A percentile compares a stretch with the other conserved stretches of the same genome.
Conservation (phyloP, 2,329 filamentous ascomycete species). For the Acrocalymma vagum region DNA sequence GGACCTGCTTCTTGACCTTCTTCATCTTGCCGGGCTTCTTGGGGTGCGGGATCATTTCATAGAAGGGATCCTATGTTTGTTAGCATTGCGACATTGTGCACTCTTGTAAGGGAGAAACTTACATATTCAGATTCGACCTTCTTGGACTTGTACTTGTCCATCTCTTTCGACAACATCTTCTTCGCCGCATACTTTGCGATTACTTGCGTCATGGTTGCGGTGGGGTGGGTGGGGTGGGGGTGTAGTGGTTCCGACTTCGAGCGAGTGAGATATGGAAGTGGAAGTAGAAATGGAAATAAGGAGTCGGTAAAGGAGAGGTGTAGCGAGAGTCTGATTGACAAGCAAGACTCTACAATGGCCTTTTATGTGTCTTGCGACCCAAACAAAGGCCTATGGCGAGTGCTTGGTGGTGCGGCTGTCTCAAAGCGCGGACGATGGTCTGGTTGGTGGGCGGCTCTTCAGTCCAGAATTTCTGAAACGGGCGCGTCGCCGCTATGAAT, state of each 20-base stretch:
- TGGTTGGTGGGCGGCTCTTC: constrained; percentile 44
- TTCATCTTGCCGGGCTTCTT: constrained; percentile 76
- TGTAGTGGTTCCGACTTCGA: constrained; percentile 6
- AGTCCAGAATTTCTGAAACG: constrained; percentile 45
- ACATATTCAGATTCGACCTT: constrained; percentile 52
- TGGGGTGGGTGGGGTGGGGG: constrained; percentile 14
- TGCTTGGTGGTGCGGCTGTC: constrained; percentile 32
- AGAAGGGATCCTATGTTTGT: constrained; percentile 80
- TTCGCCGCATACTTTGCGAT: constrained; percentile 60
- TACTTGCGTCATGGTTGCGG: constrained; percentile 52
- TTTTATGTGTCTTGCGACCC: constrained; percentile 29
- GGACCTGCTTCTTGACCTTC: constrained; percentile 85
- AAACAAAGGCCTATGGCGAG: constrained; percentile 16
- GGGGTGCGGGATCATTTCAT: constrained; percentile 80
- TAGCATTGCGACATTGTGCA: constrained; percentile 2
- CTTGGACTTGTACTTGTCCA: constrained; percentile 58
- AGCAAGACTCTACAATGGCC: not conserved
- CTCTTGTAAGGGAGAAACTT: constrained; percentile 24
- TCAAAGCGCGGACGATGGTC: constrained; percentile 23
- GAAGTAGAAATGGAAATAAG: constrained; percentile 1
- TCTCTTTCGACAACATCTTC: constrained; percentile 57
- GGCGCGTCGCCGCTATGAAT: constrained; percentile 49
- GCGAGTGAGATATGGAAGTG: constrained; percentile 1
- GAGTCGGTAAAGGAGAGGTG: constrained; percentile 5
- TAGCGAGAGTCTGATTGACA: constrained; percentile 7